Evolutionary conservation across 257 asterid species (phyloP).

Genomic region (Fraxinus americana): DNA sequence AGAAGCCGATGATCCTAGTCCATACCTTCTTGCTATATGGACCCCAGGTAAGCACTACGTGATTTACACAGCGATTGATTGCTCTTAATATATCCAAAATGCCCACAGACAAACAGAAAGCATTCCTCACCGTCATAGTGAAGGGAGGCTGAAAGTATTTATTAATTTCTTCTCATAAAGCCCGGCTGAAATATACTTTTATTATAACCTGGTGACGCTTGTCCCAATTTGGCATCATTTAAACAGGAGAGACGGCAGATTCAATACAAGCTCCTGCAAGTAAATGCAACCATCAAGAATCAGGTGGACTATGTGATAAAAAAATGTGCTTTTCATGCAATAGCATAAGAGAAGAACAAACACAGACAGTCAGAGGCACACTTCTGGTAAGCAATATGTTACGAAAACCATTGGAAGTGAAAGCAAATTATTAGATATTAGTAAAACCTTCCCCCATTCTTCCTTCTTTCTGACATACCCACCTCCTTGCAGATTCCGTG

Average conservation of each 20-base stretch:
- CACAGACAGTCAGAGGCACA: constrained; percentile 89
- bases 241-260: constrained; percentile 82
- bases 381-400: constrained; percentile 65
- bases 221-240: constrained; percentile 22
- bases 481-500: constrained; percentile 71
- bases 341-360: constrained; percentile 65
- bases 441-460: background rate
- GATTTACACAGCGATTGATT: background rate
- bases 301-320: constrained; percentile 61
- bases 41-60: constrained; percentile 67
- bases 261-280: constrained; percentile 70
- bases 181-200: constrained; percentile 2
- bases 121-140: background rate
- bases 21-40: constrained; percentile 97
- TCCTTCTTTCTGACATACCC: constrained; percentile 22
- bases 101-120: background rate
- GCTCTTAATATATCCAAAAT: background rate
- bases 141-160: background rate
- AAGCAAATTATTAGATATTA: constrained; percentile 15
- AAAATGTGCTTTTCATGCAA: constrained; percentile 67
- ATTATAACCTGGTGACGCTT: constrained; percentile 14
- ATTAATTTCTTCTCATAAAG: background rate
- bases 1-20: constrained; percentile 95
- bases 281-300: constrained; percentile 50
- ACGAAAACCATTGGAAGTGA: constrained; percentile 3